Conservation (phyloP, 2,329 filamentous ascomycete genomes). For the Fusarium cyanostomum region DNA sequence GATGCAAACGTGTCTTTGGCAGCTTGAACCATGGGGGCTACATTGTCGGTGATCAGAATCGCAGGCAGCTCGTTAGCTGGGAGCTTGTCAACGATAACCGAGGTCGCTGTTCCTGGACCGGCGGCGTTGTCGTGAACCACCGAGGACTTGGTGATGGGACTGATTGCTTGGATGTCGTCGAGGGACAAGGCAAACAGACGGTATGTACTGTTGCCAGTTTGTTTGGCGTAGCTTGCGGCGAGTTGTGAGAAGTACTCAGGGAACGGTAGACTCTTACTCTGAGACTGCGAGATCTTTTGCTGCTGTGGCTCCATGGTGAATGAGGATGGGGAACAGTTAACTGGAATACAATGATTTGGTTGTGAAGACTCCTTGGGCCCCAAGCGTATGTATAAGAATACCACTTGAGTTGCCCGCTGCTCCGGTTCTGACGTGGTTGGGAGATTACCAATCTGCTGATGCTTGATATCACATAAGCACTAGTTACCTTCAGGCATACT, state of each 20-base stretch:
- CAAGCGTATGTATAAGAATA: too few species aligned
- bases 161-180: slow-evolving; percentile 24
- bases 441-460: too few species aligned
- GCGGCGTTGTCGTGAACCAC: slow-evolving; percentile 48
- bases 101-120: slow-evolving; percentile 45
- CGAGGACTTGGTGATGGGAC: slow-evolving; percentile 37
- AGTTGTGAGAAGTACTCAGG: slow-evolving; percentile 41
- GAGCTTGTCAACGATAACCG: slow-evolving; percentile 34
- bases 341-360: too few species aligned
- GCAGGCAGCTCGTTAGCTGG: background rate
- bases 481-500: too few species aligned
- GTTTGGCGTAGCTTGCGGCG: slow-evolving; percentile 39
- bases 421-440: too few species aligned
- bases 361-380: too few species aligned
- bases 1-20: slow-evolving; percentile 24
- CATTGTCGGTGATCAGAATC: slow-evolving; percentile 33
- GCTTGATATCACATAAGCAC: too few species aligned
- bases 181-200: slow-evolving; percentile 32
- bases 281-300: background rate
- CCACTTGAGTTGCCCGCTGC: too few species aligned
- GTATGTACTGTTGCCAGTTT: slow-evolving; percentile 45
- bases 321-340: background rate
- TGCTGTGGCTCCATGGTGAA: slow-evolving; percentile 3
- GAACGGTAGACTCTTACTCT: slow-evolving; percentile 22
- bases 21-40: slow-evolving; percentile 27